Conservation (phyloP, 176 grass and related monocot species). For the Lolium rigidum region DNA sequence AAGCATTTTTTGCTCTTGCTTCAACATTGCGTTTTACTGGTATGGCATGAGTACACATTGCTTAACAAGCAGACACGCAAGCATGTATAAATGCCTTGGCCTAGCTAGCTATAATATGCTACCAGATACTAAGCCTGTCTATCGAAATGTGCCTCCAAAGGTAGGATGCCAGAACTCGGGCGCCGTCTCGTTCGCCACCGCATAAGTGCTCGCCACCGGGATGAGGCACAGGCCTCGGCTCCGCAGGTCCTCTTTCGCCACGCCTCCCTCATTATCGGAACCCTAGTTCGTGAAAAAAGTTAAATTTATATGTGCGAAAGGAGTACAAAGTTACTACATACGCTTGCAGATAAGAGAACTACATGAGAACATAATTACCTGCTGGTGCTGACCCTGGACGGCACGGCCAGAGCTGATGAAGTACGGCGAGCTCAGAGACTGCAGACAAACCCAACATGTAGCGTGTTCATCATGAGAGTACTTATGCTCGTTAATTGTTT, state of each 20-base stretch:
- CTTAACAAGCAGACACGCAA: not conserved
- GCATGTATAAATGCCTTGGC: not conserved
- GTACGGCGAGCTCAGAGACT: slow-evolving; percentile 86
- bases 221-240: slow-evolving; percentile 85
- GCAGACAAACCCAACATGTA: slow-evolving; percentile 26
- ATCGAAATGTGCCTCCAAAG: slow-evolving; percentile 79
- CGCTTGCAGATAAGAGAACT: too few species aligned
- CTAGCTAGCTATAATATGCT: slow-evolving; percentile 14
- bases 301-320: not conserved
- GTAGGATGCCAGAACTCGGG: slow-evolving; percentile 82
- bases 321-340: not conserved
- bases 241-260: slow-evolving; percentile 57
- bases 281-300: slow-evolving; percentile 41
- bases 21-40: not conserved
- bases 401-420: slow-evolving; percentile 60
- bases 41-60: slow-evolving; percentile 2
- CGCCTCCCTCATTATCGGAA: slow-evolving; percentile 28
- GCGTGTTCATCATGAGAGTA: not conserved
- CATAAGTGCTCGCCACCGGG: slow-evolving; percentile 76
- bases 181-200: slow-evolving; percentile 54
- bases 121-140: slow-evolving; percentile 30
- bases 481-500: not conserved
- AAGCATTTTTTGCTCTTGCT: not conserved
- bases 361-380: too few species aligned
- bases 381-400: slow-evolving; percentile 53